Percentiles rank a stretch among this genome's conserved stretches.
Conservation (phyloP, 106 monocot species). For the Dioscorea dumetorum region DNA sequence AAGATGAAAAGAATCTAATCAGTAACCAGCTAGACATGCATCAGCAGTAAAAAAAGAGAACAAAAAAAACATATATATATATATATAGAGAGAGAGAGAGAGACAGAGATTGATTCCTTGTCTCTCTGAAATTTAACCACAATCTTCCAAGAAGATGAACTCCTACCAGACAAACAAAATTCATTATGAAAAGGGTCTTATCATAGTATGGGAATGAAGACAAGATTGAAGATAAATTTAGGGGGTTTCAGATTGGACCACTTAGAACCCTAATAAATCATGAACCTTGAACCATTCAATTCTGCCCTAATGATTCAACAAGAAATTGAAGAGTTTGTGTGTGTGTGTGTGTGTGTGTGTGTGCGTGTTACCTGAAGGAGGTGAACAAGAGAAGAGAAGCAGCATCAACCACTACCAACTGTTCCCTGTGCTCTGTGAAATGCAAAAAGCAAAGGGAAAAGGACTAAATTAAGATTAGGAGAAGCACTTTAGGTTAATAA, state of each 20-base stretch:
- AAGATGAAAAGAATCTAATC: constrained; percentile 28
- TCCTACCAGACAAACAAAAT: neutral
- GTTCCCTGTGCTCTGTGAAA: constrained; percentile 12
- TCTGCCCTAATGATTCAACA: neutral
- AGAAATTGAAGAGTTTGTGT: neutral
- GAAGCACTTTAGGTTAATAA: neutral
- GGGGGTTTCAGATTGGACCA: constrained; percentile 5
- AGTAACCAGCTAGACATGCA: constrained; percentile 23
- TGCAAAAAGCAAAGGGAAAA: constrained; percentile 2
- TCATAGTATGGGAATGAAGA: too few species aligned
- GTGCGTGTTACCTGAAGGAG: neutral
- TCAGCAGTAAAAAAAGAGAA: neutral
- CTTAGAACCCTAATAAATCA: neutral
- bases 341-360: too few species aligned
- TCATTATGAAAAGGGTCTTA: neutral
- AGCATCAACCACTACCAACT: constrained; percentile 38
- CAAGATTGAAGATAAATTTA: neutral
- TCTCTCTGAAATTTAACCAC: neutral
- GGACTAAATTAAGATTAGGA: neutral
- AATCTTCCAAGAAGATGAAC: constrained; percentile 1
- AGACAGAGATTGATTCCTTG: neutral
- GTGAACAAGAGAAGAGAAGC: neutral
- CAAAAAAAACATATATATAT: constrained; percentile 17
- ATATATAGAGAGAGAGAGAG: too few species aligned
- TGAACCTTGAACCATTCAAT: neutral